phyloP scores from a whole-genome alignment of 2,329 filamentous ascomycete species.

The Pyricularia pennisetigena region DNA sequence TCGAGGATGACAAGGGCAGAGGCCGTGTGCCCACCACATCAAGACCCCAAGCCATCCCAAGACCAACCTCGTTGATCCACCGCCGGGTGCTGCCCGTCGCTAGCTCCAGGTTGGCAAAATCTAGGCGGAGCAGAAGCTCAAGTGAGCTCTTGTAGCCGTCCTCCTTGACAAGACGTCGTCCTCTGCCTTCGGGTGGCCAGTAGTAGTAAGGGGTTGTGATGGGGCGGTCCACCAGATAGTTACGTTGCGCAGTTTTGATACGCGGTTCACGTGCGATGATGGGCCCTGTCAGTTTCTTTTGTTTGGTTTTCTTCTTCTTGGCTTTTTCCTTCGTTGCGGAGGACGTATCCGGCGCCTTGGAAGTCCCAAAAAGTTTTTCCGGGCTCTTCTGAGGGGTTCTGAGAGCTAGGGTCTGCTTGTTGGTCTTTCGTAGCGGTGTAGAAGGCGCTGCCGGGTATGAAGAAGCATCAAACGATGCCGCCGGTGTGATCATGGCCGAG shows the following conservation, averaged over 20 bases:
- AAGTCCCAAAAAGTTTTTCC: slow-evolving; percentile 14
- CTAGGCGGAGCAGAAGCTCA: slow-evolving; percentile 62
- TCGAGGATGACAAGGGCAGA: not conserved
- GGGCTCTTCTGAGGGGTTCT: slow-evolving; percentile 16
- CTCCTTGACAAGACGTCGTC: slow-evolving; percentile 53
- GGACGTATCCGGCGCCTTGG: slow-evolving; percentile 1
- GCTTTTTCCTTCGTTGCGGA: slow-evolving; percentile 13
- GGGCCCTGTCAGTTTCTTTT: slow-evolving; percentile 41
- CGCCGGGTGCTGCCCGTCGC: slow-evolving; percentile 55
- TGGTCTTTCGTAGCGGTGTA: slow-evolving; percentile 21
- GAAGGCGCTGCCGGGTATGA: slow-evolving; percentile 10
- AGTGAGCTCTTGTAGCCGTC: slow-evolving; percentile 56
- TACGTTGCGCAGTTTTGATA: slow-evolving; percentile 49
- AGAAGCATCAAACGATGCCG: slow-evolving; percentile 16
- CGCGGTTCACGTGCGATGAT: slow-evolving; percentile 56
- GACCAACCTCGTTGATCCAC: slow-evolving; percentile 60
- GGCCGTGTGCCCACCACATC: slow-evolving; percentile 33
- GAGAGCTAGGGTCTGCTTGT: slow-evolving; percentile 2
- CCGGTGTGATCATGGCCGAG: slow-evolving; percentile 16
- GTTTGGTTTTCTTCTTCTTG: slow-evolving; percentile 30
- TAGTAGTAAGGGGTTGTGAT: slow-evolving; percentile 50
- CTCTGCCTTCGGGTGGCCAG: slow-evolving; percentile 54
- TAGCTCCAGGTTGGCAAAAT: slow-evolving; percentile 58
- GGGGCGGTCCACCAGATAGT: slow-evolving; percentile 38
- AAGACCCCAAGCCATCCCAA: slow-evolving; percentile 41